Evolutionary conservation across 1,284 basidiomycete species (phyloP).

Genomic region (Cronartium ribicola): DNA sequence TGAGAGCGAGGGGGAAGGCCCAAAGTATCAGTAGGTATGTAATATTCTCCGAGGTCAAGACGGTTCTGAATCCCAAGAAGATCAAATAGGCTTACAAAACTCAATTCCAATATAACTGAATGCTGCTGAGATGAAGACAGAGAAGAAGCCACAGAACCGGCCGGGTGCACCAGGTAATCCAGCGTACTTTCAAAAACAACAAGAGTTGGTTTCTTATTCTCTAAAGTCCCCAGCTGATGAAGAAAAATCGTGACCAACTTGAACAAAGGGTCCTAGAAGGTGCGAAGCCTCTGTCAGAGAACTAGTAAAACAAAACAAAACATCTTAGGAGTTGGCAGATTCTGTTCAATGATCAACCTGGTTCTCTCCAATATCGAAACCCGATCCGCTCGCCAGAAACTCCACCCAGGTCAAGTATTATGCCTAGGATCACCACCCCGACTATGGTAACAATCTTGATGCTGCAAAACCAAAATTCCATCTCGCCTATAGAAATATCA

Average conservation of each 20-base stretch:
- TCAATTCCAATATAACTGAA: constrained; percentile 52
- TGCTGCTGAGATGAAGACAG: constrained; percentile 49
- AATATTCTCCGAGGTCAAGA: too few species aligned
- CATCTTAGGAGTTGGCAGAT: constrained; percentile 53
- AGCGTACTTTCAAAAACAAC: constrained; percentile 43
- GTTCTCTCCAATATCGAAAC: constrained; percentile 54
- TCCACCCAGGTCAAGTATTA: constrained; percentile 54
- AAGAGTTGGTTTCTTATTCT: background rate
- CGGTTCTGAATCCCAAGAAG: background rate
- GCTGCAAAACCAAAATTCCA: constrained; percentile 60
- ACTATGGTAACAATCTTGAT: constrained; percentile 60
- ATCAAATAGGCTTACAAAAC: constrained; percentile 43
- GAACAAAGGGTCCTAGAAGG: constrained; percentile 6
- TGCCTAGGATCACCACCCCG: constrained; percentile 59
- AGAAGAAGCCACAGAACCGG: constrained; percentile 47
- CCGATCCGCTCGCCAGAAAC: constrained; percentile 53
- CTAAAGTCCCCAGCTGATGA: background rate
- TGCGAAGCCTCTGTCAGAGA: background rate
- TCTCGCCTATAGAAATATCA: constrained; percentile 51
- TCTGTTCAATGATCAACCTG: constrained; percentile 56
- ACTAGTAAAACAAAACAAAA: constrained; percentile 46
- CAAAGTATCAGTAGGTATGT: too few species aligned
- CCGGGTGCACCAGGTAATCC: constrained; percentile 15
- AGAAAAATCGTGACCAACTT: constrained; percentile 4
- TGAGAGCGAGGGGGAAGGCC: too few species aligned